These are phyloP conservation scores for Aspergillus mulundensis DNA, from an alignment of 495 filamentous ascomycete genomes.

Conservation along the genomic window DNA sequence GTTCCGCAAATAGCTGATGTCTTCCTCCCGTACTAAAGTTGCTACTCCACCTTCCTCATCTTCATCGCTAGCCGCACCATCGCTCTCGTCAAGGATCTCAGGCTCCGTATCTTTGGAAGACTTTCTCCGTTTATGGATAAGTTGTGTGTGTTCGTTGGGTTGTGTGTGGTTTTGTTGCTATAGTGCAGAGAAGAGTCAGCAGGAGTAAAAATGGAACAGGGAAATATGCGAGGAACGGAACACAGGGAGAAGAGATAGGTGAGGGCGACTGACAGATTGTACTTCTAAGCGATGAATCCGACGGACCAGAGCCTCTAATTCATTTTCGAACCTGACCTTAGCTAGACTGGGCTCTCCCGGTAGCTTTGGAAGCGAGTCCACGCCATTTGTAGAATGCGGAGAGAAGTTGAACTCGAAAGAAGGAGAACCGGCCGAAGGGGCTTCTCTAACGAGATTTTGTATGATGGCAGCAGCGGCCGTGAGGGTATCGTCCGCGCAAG, in stretches of 20 bases:
- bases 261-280: constrained; percentile 59
- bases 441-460: constrained; percentile 55
- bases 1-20: constrained; percentile 65
- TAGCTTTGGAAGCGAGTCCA: constrained; percentile 46
- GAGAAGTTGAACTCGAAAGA: constrained; percentile 38
- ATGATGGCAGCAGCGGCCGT: constrained; percentile 60
- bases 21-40: constrained; percentile 59
- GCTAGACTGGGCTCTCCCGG: constrained; percentile 61
- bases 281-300: constrained; percentile 67
- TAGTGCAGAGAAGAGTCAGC: constrained; percentile 25
- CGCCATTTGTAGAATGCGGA: constrained; percentile 31
- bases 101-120: constrained; percentile 24
- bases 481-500: constrained; percentile 56
- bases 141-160: constrained; percentile 23
- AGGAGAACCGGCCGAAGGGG: constrained; percentile 34
- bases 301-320: constrained; percentile 63
- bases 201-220: not conserved
- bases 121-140: constrained; percentile 29
- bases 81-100: constrained; percentile 30
- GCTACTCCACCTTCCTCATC: constrained; percentile 36
- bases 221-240: constrained; percentile 32
- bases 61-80: constrained; percentile 39
- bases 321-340: constrained; percentile 66
- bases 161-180: constrained; percentile 29
- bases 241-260: constrained; percentile 41